Percentiles rank a stretch among this genome's conserved stretches.
Evolutionary conservation across 169 alveolate species (phyloP).

Genomic region (Plasmodium knowlesi): DNA sequence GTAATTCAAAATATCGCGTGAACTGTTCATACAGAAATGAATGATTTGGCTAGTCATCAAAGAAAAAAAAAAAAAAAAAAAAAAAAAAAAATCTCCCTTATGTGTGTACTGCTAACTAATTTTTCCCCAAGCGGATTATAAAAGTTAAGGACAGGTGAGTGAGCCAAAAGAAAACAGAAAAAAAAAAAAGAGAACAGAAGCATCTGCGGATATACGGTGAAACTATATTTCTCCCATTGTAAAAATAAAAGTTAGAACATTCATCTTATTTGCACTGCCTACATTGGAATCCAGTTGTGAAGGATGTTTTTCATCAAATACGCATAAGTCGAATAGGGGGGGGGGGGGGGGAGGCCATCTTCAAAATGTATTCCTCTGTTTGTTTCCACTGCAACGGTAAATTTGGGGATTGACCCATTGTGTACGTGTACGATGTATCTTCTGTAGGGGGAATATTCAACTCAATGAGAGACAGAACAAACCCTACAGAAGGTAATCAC

Average conservation of each 20-base stretch:
- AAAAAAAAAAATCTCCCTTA: background rate
- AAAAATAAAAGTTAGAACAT: background rate
- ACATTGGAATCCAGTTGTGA: background rate
- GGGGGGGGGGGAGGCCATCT: background rate
- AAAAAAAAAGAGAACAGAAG: background rate
- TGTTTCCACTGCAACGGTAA: background rate
- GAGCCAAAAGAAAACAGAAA: background rate
- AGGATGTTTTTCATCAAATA: background rate
- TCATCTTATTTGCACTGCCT: background rate
- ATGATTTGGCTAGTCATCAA: background rate
- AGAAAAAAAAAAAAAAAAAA: background rate
- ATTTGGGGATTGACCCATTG: background rate
- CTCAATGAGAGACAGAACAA: background rate
- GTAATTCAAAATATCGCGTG: slow-evolving; percentile 1
- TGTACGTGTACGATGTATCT: background rate
- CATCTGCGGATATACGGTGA: background rate
- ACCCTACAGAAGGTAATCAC: background rate
- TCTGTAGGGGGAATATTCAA: background rate
- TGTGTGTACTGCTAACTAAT: background rate
- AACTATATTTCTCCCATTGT: background rate
- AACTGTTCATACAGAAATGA: slow-evolving; percentile 14
- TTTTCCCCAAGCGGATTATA: background rate
- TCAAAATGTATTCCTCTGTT: background rate
- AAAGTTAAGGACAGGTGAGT: background rate
- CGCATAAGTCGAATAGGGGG: background rate